These are phyloP conservation scores for Lactarius psammicola DNA, from an alignment of 768 basidiomycete genomes.

Conservation along the genomic window DNA sequence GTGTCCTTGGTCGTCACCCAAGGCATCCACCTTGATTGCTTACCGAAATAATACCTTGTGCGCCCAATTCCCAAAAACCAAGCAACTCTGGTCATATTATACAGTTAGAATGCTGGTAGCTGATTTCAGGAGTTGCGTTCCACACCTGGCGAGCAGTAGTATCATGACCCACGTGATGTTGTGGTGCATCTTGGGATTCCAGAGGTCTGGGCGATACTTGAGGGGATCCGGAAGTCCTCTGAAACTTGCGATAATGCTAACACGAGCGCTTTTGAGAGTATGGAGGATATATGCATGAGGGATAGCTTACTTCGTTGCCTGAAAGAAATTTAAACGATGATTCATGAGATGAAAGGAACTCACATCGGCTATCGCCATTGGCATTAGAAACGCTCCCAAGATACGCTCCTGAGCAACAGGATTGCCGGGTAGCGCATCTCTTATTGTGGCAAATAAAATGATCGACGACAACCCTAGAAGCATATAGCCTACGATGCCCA, in stretches of 20 bases:
- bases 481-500: conserved; percentile 49
- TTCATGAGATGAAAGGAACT: conserved; percentile 33
- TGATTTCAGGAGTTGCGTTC: background rate
- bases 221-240: conserved; percentile 56
- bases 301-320: conserved; percentile 57
- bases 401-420: conserved; percentile 66
- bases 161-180: conserved; percentile 65
- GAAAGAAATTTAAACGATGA: background rate
- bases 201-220: conserved; percentile 47
- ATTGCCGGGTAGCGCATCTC: conserved; percentile 56
- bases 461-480: conserved; percentile 62
- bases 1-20: background rate
- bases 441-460: conserved; percentile 62
- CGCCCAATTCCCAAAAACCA: conserved; percentile 43
- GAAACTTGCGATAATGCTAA: conserved; percentile 58
- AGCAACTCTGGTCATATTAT: conserved; percentile 33
- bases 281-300: background rate
- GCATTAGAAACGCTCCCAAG: conserved; percentile 57
- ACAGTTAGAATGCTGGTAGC: background rate
- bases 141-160: conserved; percentile 57
- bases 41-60: conserved; percentile 36
- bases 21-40: conserved; percentile 17
- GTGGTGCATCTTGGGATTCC: conserved; percentile 76
- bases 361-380: conserved; percentile 70
- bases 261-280: background rate